These are phyloP conservation scores for Rhodamnia argentea DNA, from an alignment of 345 rosid species.

Conservation along the genomic window DNA sequence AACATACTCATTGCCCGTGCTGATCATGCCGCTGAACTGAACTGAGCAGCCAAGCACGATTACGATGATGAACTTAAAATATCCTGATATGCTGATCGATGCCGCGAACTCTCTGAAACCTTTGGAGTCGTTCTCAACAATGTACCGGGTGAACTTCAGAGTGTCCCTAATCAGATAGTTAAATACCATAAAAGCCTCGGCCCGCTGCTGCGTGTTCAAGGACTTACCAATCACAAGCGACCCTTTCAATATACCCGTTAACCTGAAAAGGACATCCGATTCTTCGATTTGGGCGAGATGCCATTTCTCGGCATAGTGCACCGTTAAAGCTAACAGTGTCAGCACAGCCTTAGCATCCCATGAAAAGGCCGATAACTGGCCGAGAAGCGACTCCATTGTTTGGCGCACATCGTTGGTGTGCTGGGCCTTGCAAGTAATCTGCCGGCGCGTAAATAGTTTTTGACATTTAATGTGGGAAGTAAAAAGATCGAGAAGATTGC, in stretches of 20 bases:
- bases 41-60: neutral
- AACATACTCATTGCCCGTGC: neutral
- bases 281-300: no score
- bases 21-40: neutral
- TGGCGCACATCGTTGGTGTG: neutral
- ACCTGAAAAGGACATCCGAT: no score
- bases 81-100: neutral
- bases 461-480: neutral
- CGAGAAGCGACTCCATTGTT: neutral
- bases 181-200: fast-evolving
- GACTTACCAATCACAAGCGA: neutral
- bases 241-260: neutral
- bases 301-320: neutral
- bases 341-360: neutral
- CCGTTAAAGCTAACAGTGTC: neutral
- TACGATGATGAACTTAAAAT: neutral
- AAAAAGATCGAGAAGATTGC: neutral
- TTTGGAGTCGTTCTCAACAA: neutral
- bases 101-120: no score
- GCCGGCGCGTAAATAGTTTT: neutral
- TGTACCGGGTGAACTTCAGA: neutral
- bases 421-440: neutral
- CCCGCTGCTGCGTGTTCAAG: no score
- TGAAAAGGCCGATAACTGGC: neutral
- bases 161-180: neutral